Percentiles rank a stretch among this genome's conserved stretches.
Evolutionary conservation across 148 eudicot genomes (phyloP).

Genomic region (Camellia granthamiana): DNA sequence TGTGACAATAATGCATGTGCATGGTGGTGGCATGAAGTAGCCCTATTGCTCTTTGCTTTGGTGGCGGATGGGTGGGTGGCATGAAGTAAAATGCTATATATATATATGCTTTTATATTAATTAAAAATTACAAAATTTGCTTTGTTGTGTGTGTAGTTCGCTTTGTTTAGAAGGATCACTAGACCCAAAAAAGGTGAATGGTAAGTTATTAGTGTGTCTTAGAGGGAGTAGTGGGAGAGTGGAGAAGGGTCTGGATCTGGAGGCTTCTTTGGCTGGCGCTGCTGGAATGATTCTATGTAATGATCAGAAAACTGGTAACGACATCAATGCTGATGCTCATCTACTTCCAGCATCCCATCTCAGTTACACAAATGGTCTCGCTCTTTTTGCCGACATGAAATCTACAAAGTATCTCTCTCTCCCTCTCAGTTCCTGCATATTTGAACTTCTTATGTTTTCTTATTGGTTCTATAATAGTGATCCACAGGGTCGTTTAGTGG

Average conservation of each 20-base stretch:
- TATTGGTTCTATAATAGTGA: constrained; percentile 14
- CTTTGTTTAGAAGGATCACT: constrained; percentile 37
- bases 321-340: constrained; percentile 43
- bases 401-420: constrained; percentile 33
- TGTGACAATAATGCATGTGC: background rate
- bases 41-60: no score
- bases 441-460: background rate
- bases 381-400: constrained; percentile 43
- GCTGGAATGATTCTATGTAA: constrained; percentile 70
- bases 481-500: constrained; percentile 33
- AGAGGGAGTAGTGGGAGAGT: constrained; percentile 46
- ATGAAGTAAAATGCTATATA: no score
- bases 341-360: constrained; percentile 57
- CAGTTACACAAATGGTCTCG: constrained; percentile 42
- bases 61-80: no score
- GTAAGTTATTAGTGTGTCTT: constrained; percentile 61
- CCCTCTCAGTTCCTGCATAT: background rate
- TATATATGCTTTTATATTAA: no score
- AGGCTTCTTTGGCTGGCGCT: constrained; percentile 53
- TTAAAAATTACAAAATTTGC: background rate
- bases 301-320: constrained; percentile 37
- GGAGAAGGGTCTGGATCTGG: constrained; percentile 32
- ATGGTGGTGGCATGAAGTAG: no score
- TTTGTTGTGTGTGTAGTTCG: constrained; percentile 17
- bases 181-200: constrained; percentile 57